Evolutionary conservation across 208 protist genomes (phyloP).

Genomic region (Wallacemonas sp.): DNA sequence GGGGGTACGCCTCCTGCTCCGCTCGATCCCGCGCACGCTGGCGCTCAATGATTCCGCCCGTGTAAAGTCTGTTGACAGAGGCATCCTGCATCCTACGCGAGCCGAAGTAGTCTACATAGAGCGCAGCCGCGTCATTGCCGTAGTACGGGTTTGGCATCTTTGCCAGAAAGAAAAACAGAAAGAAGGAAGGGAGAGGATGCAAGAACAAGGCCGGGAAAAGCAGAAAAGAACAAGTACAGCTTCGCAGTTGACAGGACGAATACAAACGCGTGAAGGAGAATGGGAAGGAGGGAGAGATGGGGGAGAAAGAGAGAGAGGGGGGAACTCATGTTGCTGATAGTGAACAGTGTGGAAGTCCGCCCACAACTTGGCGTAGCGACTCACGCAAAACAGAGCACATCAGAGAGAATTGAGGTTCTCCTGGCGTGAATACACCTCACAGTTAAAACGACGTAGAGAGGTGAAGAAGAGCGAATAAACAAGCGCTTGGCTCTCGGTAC

Average conservation of each 20-base stretch:
- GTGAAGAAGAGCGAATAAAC: too few species aligned
- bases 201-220: background rate
- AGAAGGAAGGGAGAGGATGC: background rate
- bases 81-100: constrained; percentile 64
- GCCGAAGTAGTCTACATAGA: constrained; percentile 78
- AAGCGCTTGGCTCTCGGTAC: too few species aligned
- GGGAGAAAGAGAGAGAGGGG: too few species aligned
- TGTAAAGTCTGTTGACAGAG: constrained; percentile 76
- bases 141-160: constrained; percentile 71
- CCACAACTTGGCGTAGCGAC: too few species aligned
- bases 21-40: constrained; percentile 43
- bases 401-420: too few species aligned
- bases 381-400: too few species aligned
- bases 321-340: too few species aligned
- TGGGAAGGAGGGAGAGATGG: too few species aligned
- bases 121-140: constrained; percentile 68
- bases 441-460: too few species aligned
- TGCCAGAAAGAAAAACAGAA: background rate
- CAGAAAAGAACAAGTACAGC: constrained; percentile 4
- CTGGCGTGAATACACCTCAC: too few species aligned
- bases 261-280: background rate
- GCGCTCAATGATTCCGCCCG: constrained; percentile 41
- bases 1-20: constrained; percentile 50
- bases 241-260: background rate
- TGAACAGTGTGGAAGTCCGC: too few species aligned